Base-by-base conservation (phyloP, 441 rosid genomes). In the Populus trichocarpa region DNA sequence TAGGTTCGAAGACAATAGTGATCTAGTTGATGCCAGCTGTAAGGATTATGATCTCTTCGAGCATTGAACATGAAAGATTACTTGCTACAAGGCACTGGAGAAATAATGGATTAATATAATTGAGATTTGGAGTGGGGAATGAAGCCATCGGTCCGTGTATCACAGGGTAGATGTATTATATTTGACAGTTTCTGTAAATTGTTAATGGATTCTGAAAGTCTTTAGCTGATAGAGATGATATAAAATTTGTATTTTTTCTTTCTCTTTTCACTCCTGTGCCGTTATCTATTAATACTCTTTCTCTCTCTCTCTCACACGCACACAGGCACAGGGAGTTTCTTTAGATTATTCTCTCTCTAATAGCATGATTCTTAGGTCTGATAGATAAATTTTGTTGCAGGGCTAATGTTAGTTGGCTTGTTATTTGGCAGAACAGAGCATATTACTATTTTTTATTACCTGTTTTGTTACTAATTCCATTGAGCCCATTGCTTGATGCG, bases 141-240 rank as follows among this genome's bases (percentile, higher is more conserved):
- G 90, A 85, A 87, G 90, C 90, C 85, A 76, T 77, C 40, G 90
- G 90, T 87, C 90, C 90, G 85, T 73, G 81, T 82, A 83, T 87
- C 40, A n/a, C 83, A 84, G 83, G 40, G 50, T 70, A 83, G 75
- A 82, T 74, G 75, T 84, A 81, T 70, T 67, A 79, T 85, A 76
- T 85, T 69, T 71, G 75, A 80, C 76, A 66, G 74, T 77, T 77
- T 36, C 74, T 85, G 86, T 85, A 83, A 81, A 85, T 78, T 81
- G 23, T 70, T 66, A 64, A 74, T 36, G 33, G 70, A 30, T 71
- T 74, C 36, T 71, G 42, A 35, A 64, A 78, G 36, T 61, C 26
- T 50, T 77, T 36, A 53, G 77, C 72, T 73, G 63, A 79, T 75
- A 69, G 77, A 76, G 70, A 73, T 69, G 23, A 16, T 73, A 38